phyloP scores from a whole-genome alignment of 345 rosid genomes.

The Sonneratia alba region DNA sequence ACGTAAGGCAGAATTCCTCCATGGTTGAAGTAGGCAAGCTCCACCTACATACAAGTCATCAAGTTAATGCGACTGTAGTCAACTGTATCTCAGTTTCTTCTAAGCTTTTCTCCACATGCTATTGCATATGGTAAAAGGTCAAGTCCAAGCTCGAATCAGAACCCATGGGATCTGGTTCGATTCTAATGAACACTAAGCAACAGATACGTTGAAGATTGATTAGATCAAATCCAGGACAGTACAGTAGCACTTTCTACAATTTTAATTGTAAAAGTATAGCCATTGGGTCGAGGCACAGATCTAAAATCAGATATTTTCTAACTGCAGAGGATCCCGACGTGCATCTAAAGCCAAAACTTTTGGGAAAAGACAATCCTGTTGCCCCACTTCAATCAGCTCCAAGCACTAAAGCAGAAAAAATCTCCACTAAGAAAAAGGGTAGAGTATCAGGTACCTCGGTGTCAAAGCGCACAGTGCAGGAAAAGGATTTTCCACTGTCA shows the following conservation, averaged over 20 bases:
- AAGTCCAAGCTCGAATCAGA: too few species aligned
- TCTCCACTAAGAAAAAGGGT: background rate
- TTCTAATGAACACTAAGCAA: too few species aligned
- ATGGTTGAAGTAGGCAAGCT: slow-evolving; percentile 73
- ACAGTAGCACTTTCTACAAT: too few species aligned
- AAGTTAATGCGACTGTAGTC: background rate
- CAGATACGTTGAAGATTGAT: too few species aligned
- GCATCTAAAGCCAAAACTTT: too few species aligned
- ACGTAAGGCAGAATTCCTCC: slow-evolving; percentile 97
- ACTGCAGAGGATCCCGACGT: too few species aligned
- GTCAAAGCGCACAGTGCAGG: slow-evolving; percentile 87
- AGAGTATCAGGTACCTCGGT: slow-evolving; percentile 55
- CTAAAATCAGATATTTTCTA: too few species aligned
- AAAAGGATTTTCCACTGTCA: slow-evolving; percentile 73
- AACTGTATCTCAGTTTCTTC: background rate
- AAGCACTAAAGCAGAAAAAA: background rate
- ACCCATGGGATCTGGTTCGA: too few species aligned
- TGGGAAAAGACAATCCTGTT: background rate
- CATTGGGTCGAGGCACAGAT: too few species aligned
- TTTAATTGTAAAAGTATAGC: too few species aligned
- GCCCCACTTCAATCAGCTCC: background rate
- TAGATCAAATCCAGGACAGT: too few species aligned
- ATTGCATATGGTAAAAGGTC: background rate
- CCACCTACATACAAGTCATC: slow-evolving; percentile 48
- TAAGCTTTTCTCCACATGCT: background rate